Conservation (phyloP, 345 rosid genomes). For the Brassica nigra region DNA sequence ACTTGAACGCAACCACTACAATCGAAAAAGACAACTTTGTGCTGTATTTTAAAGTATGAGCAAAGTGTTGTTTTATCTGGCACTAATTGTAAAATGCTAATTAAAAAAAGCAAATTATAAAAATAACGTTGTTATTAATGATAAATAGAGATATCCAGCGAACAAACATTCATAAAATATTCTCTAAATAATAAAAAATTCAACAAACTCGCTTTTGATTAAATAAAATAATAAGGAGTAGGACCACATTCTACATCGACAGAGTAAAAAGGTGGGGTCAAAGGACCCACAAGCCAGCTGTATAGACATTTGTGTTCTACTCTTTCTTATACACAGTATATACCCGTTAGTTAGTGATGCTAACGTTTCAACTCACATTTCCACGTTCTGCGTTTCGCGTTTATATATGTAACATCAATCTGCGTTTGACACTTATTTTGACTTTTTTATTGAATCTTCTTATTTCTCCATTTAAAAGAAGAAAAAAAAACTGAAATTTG, state of each 20-base stretch:
- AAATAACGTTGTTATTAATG: constrained; percentile 30
- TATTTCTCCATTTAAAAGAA: neutral
- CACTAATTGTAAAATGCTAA: neutral
- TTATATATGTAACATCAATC: constrained; percentile 12
- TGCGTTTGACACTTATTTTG: constrained; percentile 32
- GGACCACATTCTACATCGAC: constrained; percentile 41
- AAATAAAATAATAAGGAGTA: neutral
- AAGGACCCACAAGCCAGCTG: constrained; percentile 39
- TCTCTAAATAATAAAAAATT: constrained; percentile 28
- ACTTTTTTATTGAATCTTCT: constrained; percentile 9
- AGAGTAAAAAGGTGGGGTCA: constrained; percentile 39
- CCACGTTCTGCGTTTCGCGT: constrained; percentile 43
- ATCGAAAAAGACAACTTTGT: neutral
- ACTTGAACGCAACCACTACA: constrained; percentile 6
- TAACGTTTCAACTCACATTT: constrained; percentile 22
- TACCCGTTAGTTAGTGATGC: constrained; percentile 25
- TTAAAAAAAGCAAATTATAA: neutral
- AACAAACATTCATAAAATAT: constrained; percentile 44
- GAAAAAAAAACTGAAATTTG: neutral
- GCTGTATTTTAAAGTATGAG: neutral
- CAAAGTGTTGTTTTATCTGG: constrained; percentile 22
- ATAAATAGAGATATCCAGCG: constrained; percentile 40
- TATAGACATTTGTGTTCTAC: constrained; percentile 38
- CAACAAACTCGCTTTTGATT: constrained; percentile 28
- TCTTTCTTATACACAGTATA: neutral